These are phyloP conservation scores for Shiraia sp. DNA, from an alignment of 2,329 filamentous ascomycete species.

Conservation along the genomic window DNA sequence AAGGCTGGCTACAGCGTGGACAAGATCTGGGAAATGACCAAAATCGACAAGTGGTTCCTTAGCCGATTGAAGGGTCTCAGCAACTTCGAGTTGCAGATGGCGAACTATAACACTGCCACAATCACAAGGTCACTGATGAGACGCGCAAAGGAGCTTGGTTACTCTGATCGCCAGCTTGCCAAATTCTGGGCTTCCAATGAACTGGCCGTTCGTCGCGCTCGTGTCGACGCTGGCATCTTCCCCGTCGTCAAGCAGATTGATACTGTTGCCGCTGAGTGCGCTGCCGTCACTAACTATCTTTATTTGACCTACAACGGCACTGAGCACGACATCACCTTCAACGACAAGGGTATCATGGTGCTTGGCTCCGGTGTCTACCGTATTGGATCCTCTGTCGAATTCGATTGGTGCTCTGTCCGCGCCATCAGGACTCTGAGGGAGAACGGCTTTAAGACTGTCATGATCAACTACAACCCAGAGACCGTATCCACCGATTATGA, in stretches of 20 bases:
- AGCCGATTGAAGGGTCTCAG: constrained; percentile 85
- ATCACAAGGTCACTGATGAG: constrained; percentile 69
- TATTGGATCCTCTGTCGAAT: constrained; percentile 96
- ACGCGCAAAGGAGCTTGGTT: constrained; percentile 96
- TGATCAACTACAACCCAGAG: constrained; percentile 93
- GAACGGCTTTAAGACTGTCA: constrained; percentile 95
- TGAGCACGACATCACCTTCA: constrained; percentile 89
- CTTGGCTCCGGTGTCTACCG: constrained; percentile 95
- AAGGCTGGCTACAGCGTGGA: constrained; percentile 94
- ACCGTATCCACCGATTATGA: constrained; percentile 86
- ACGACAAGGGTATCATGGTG: constrained; percentile 87
- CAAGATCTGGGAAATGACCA: constrained; percentile 87
- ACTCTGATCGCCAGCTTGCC: constrained; percentile 95
- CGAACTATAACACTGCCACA: constrained; percentile 68
- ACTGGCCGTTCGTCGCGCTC: constrained; percentile 79
- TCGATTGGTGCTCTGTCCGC: constrained; percentile 97
- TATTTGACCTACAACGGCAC: constrained; percentile 84
- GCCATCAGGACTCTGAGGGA: constrained; percentile 79
- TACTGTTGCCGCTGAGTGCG: constrained; percentile 82
- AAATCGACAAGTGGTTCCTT: constrained; percentile 99
- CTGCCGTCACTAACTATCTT: constrained; percentile 75
- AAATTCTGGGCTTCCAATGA: constrained; percentile 85
- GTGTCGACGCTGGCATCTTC: constrained; percentile 87
- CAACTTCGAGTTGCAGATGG: constrained; percentile 83
- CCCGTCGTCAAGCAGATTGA: constrained; percentile 99